These are phyloP conservation scores for Furculomyces boomerangus DNA, from an alignment of 371 early-diverging fungal species.

Conservation along the genomic window DNA sequence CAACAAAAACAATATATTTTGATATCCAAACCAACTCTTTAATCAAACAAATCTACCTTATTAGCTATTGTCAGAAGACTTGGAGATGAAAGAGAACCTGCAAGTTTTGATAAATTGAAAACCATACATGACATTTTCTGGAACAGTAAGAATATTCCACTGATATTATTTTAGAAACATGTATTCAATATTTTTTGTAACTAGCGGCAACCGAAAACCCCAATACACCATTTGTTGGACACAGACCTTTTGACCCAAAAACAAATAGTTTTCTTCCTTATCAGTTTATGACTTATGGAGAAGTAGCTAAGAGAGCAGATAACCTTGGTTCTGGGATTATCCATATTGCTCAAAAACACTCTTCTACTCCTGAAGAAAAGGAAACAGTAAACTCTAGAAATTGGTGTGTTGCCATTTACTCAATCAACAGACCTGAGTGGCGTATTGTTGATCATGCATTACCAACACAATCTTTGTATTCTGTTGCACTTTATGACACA, in stretches of 20 bases:
- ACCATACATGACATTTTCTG: neutral
- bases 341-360: constrained; percentile 6
- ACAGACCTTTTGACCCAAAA: constrained; percentile 25
- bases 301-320: constrained; percentile 30
- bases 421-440: constrained; percentile 86
- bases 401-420: constrained; percentile 49
- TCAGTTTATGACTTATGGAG: constrained; percentile 37
- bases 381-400: neutral
- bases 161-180: neutral
- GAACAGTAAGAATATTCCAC: neutral
- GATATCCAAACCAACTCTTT: neutral
- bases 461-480: constrained; percentile 34
- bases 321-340: constrained; percentile 39
- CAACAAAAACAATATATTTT: neutral
- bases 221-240: constrained; percentile 31
- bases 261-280: constrained; percentile 31
- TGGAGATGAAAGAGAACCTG: neutral
- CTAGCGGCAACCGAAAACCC: constrained; percentile 2
- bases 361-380: constrained; percentile 3
- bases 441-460: constrained; percentile 64
- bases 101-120: neutral
- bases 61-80: no score
- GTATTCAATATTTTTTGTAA: neutral
- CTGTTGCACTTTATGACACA: constrained; percentile 80
- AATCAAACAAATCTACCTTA: neutral